These are phyloP conservation scores for Remersonia thermophila DNA, from an alignment of 2,329 filamentous ascomycete species.

Conservation along the genomic window DNA sequence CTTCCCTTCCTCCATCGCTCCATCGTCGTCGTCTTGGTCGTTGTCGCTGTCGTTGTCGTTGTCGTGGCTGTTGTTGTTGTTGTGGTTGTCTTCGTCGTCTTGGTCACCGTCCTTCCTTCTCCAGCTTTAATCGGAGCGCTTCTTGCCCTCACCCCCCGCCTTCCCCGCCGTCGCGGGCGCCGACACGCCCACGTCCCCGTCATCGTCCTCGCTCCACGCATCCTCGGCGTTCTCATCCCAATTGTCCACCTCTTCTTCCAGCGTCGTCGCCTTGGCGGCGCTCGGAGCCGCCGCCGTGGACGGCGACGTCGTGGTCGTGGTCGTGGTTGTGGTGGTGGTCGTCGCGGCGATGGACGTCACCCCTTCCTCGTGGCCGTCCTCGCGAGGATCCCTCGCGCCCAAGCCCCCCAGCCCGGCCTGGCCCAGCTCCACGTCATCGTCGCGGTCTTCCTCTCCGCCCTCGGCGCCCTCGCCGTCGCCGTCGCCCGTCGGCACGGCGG, in stretches of 20 bases:
- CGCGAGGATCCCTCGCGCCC: too few species aligned
- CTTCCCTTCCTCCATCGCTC: too few species aligned
- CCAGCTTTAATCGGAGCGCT: constrained; percentile 19
- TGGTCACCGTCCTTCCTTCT: not conserved
- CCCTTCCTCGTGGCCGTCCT: constrained; percentile 50
- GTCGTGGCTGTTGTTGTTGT: too few species aligned
- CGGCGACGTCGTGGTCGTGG: too few species aligned
- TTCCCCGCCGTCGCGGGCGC: constrained; percentile 10
- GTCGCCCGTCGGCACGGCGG: constrained; percentile 50
- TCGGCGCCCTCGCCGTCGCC: constrained; percentile 37
- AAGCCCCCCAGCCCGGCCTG: constrained; percentile 32
- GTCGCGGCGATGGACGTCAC: constrained; percentile 29
- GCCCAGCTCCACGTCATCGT: constrained; percentile 77
- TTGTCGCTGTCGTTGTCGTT: too few species aligned
- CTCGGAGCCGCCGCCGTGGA: too few species aligned
- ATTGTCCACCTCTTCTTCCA: constrained; percentile 80
- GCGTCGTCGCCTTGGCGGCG: constrained; percentile 22
- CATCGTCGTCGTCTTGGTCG: too few species aligned
- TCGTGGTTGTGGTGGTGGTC: not conserved
- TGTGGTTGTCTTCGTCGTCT: too few species aligned
- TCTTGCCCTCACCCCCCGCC: constrained; percentile 13
- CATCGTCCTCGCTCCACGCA: constrained; percentile 43
- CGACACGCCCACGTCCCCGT: constrained; percentile 18
- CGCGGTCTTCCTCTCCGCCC: too few species aligned
- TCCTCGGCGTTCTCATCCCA: constrained; percentile 76